Evolutionary conservation across 768 basidiomycete species (phyloP), one percentile per base, ranked within the genome.

Genomic region (Roridomyces roridus): DNA sequence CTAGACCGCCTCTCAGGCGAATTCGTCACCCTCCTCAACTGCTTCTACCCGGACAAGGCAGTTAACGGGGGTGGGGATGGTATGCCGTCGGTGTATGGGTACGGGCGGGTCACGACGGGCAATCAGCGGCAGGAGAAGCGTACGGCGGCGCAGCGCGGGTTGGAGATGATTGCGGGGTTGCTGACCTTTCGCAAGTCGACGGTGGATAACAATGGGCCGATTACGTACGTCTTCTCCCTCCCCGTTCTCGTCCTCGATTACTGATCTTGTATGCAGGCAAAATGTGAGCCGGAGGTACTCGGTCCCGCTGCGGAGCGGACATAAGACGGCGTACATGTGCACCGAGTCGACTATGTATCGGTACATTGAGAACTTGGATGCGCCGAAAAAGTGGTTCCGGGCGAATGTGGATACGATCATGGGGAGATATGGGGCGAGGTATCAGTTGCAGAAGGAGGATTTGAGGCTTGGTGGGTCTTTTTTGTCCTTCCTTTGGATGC

Each of bases 1-100:
- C 73, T 92, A 17, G 76, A 75, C 20, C 88, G 86, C 64, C 81
- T 85, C 0, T 70, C 71, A 15, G 91, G 91, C 5, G 69, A 72
- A 28, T 94, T 94, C 59, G 71, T 89, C 49, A 86, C 85, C 6
- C 75, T 93, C 4, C 85, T 92, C 71, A 89, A 92, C 66, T 82
- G 87, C 2, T 80, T 85, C 67, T 74, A 81, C 42, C 87, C 85
- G 4, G 69, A 71, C 37, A 78, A 78, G 58, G 74, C 82, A 5
- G 65, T 71, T 1, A 75, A 80, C 29, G 80, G 77, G 7, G 56
- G 80, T 24, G 75, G 72, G 47, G 72, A 34, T 10, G 31, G 67
- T 28, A 70, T 92, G 52, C 83, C 88, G 1, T 84, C 86, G 12
- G 70, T 92, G 28, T 74, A 80, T 46, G 87, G 86, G 0, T 91